Evolutionary conservation across 257 asterid species (phyloP), one percentile per base, ranked within the genome.

Genomic region (Nicotiana attenuata): DNA sequence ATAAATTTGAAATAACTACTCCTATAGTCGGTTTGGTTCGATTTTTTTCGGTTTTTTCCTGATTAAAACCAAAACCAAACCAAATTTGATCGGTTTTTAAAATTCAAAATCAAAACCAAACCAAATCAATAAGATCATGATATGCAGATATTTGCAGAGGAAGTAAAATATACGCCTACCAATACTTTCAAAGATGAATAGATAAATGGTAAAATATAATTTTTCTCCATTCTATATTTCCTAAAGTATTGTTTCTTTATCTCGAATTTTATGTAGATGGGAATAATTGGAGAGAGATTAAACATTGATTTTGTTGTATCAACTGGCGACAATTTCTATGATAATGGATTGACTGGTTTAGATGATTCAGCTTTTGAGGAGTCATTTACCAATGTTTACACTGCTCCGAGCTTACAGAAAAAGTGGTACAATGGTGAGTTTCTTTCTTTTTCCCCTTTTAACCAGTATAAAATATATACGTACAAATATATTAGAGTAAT

Each of bases 291-390:
- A 55, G 92, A 86, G 80, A 59, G 82, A 83, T 81, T 81, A 77
- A 85, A 88, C 4, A 31, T 82, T 4, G 97, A 93, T 85, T 93
- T 93, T 59, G 80, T 90, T 22, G 85, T 93, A 24, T 93, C 97
- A 4, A 87, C 92, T 0, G 97, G 97, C 0, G 97, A 93, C 80
- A 93, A 93, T 80, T 91, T 93, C 59, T 93, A 93, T 60, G 92
- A 92, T 0, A 7, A 80, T 33, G 97, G 97, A 77, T 82, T 93
- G 56, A 87, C 19, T 1, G 86, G 87, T 66, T 87, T 59, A 22
- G 82, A 91, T 61, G 97, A 93, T 86, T 84, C 87, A 41, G 90
- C 91, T 0, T 93, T 93, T 85, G 87, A 90, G 50, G 87, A 89
- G 50, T 93, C 97, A 14, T 93, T 93, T 65, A 87, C 85, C 59